phyloP scores from a whole-genome alignment of 2,329 filamentous ascomycete genomes.

The Xylariaceae sp. region DNA sequence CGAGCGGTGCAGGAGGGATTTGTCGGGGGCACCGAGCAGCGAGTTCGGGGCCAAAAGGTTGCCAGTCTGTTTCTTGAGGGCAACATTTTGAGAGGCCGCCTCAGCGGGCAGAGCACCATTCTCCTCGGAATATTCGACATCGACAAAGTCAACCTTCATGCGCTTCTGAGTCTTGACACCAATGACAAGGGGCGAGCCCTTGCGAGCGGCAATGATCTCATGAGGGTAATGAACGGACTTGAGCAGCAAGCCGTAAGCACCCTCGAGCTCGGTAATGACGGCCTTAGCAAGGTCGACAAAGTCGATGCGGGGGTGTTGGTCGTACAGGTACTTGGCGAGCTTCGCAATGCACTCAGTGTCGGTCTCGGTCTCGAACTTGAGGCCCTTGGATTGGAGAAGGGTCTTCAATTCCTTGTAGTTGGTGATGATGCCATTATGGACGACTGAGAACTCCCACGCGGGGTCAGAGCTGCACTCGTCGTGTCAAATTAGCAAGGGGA shows the following conservation, averaged over 20 bases:
- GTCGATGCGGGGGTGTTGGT: constrained; percentile 89
- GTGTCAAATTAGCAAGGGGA: constrained; percentile 29
- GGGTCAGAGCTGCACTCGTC: constrained; percentile 74
- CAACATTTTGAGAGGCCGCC: constrained; percentile 92
- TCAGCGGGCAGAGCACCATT: constrained; percentile 83
- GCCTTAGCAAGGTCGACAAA: constrained; percentile 97
- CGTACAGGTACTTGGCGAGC: constrained; percentile 96
- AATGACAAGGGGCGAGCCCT: constrained; percentile 96
- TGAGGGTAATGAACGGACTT: constrained; percentile 99
- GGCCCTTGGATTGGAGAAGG: constrained; percentile 89
- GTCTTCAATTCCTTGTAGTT: constrained; percentile 99
- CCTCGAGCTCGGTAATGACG: constrained; percentile 97
- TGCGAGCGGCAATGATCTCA: constrained; percentile 95
- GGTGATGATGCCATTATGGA: constrained; percentile 99
- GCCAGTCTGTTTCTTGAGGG: constrained; percentile 83
- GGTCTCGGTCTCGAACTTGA: constrained; percentile 98
- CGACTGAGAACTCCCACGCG: constrained; percentile 93
- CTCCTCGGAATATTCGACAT: constrained; percentile 95
- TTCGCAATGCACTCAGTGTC: constrained; percentile 99
- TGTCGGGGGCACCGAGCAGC: constrained; percentile 88
- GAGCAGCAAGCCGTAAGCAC: constrained; percentile 94
- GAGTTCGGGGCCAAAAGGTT: constrained; percentile 66
- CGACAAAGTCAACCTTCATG: constrained; percentile 99
- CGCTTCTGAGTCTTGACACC: constrained; percentile 96
- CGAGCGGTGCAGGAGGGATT: constrained; percentile 96